A percentile compares a stretch with the other conserved stretches of the same genome.
phyloP scores from a whole-genome alignment of 2,329 filamentous ascomycete species.

The Xylaria arbuscula region DNA sequence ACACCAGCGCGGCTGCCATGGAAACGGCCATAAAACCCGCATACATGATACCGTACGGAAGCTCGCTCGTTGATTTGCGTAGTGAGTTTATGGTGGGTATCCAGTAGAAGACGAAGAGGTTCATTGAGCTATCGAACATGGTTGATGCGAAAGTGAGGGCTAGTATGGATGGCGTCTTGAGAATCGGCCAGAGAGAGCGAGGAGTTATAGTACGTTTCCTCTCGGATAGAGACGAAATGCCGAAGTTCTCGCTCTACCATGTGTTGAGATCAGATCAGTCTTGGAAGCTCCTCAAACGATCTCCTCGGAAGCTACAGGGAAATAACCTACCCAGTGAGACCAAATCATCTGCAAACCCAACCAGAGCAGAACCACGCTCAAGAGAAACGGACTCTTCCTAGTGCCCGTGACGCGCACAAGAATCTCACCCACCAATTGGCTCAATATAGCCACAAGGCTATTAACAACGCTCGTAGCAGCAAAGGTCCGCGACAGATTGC shows the following conservation, averaged over 20 bases:
- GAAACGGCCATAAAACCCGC: constrained; percentile 49
- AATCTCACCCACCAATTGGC: constrained; percentile 64
- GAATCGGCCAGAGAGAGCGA: constrained; percentile 40
- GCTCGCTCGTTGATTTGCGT: constrained; percentile 48
- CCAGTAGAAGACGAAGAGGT: constrained; percentile 73
- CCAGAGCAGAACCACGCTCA: constrained; percentile 55
- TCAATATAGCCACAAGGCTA: constrained; percentile 65
- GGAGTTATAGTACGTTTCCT: not conserved
- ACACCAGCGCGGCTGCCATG: constrained; percentile 46
- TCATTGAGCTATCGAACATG: constrained; percentile 71
- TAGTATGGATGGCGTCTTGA: constrained; percentile 60
- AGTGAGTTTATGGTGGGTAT: constrained; percentile 63
- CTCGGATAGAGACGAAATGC: constrained; percentile 33
- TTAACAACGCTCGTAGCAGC: constrained; percentile 65
- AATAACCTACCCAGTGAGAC: constrained; percentile 62
- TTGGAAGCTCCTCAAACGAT: too few species aligned
- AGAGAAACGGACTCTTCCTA: constrained; percentile 65
- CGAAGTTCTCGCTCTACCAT: constrained; percentile 46
- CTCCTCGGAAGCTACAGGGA: too few species aligned
- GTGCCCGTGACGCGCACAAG: constrained; percentile 61
- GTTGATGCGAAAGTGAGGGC: constrained; percentile 64
- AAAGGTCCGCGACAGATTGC: constrained; percentile 57
- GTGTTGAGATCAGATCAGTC: constrained; percentile 31
- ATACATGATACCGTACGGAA: constrained; percentile 48
- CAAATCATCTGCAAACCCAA: constrained; percentile 59